phyloP scores from a whole-genome alignment of 305 asterid genomes.

The Solanum hybrid region DNA sequence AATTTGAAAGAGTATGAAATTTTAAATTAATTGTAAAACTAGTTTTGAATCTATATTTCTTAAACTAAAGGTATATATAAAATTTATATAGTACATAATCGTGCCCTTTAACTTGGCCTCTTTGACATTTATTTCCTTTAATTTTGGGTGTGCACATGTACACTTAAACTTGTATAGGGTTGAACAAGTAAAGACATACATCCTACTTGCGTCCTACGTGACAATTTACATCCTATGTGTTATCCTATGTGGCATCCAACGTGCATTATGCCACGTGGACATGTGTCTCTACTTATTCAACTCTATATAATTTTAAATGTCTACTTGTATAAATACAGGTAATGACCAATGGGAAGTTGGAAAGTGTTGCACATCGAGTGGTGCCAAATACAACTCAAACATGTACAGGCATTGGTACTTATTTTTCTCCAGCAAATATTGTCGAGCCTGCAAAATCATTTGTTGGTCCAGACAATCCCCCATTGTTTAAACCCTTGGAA shows the following conservation, averaged over 20 bases:
- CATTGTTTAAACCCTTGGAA: neutral
- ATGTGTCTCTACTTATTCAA: neutral
- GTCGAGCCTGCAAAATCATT: neutral
- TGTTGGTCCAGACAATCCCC: neutral
- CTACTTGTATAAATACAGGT: conserved; percentile 11
- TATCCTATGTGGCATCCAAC: neutral
- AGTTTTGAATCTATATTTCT: no score
- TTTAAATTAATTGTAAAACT: no score
- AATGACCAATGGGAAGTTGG: conserved; percentile 49
- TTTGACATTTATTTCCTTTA: no score
- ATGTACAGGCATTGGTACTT: neutral
- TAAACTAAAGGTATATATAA: no score
- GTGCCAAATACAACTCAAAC: conserved; percentile 31
- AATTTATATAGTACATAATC: no score
- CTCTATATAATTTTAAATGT: neutral
- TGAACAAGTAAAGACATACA: neutral
- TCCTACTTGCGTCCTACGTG: neutral
- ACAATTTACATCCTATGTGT: no score
- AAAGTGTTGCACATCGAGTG: conserved; percentile 40
- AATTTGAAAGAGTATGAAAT: no score
- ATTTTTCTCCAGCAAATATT: neutral
- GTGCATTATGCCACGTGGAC: neutral
- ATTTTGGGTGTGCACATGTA: no score
- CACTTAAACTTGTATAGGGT: neutral
- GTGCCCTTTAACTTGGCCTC: no score